Conservation (phyloP, 192 early-diverging fungal species). For the Backusella tarrabulga region DNA sequence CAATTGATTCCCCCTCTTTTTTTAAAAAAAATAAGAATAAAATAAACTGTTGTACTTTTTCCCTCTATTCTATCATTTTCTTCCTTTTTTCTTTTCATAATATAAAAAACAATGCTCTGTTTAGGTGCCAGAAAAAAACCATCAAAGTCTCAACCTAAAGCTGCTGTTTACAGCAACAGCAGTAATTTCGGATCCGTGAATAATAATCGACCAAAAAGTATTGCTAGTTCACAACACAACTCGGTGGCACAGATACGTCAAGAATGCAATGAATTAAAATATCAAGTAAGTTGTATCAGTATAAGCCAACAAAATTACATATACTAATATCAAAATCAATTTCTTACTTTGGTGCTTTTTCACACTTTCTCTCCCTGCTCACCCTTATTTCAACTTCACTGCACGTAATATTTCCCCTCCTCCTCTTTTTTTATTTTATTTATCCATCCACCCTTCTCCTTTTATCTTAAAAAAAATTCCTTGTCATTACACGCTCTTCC, state of each 20-base stretch:
- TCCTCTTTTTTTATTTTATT: background rate
- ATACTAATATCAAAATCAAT: background rate
- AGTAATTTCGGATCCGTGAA: background rate
- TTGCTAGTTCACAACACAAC: slow-evolving; percentile 6
- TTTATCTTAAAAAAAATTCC: background rate
- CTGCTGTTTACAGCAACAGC: background rate
- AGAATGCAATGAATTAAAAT: slow-evolving; percentile 18
- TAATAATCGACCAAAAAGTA: slow-evolving; percentile 1
- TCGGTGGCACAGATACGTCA: slow-evolving; percentile 7
- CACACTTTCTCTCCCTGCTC: background rate
- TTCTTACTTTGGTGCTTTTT: background rate
- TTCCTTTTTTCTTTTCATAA: background rate
- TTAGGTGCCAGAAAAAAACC: slow-evolving; percentile 8
- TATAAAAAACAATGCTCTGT: slow-evolving; percentile 8
- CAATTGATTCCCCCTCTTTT: background rate
- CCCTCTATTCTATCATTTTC: background rate
- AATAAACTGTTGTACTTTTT: background rate
- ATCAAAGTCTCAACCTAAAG: background rate
- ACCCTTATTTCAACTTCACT: background rate
- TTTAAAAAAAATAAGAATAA: too few species aligned
- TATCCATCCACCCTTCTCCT: background rate
- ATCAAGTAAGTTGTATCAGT: background rate
- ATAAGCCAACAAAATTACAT: background rate
- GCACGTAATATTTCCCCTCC: background rate
- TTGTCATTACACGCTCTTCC: background rate